Conservation (phyloP, 441 rosid species). For the Gossypium davidsonii region DNA sequence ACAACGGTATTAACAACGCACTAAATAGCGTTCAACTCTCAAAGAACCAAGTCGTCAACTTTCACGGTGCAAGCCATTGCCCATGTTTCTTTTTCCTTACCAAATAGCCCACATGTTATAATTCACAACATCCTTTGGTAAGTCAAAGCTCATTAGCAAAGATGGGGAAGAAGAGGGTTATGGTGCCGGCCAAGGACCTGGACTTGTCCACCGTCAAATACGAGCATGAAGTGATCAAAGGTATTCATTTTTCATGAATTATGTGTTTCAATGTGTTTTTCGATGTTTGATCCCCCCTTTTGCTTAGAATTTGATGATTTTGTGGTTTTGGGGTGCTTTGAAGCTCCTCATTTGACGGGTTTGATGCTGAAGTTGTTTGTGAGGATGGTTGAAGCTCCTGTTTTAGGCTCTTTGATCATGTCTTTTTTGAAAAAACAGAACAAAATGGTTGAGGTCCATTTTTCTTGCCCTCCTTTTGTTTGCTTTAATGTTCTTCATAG, state of each 20-base stretch:
- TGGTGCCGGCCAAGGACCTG: conserved; percentile 53
- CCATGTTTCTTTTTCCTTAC: not conserved
- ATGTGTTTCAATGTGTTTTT: not conserved
- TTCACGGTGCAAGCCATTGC: not conserved
- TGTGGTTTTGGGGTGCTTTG: not conserved
- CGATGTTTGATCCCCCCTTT: not conserved
- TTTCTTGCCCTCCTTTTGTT: not conserved
- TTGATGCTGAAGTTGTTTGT: conserved; percentile 49
- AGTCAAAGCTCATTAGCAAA: not conserved
- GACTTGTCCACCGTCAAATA: conserved; percentile 58
- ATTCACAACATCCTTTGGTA: not conserved
- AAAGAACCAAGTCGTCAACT: not conserved
- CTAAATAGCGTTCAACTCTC: too few relatives aligned
- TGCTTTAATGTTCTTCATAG: not conserved
- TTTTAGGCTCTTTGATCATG: conserved; percentile 52
- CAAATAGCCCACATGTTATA: too few relatives aligned
- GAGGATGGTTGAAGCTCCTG: conserved; percentile 52
- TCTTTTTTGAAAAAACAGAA: conserved; percentile 55
- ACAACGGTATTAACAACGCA: too few relatives aligned
- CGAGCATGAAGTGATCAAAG: conserved; percentile 50
- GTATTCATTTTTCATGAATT: conserved; percentile 24
- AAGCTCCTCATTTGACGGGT: conserved; percentile 86
- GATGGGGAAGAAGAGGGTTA: conserved; percentile 59
- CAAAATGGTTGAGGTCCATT: conserved; percentile 50
- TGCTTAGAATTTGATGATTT: not conserved